These are phyloP conservation scores for Flaveria brownii DNA, from an alignment of 129 eudicot genomes.

Conservation along the genomic window DNA sequence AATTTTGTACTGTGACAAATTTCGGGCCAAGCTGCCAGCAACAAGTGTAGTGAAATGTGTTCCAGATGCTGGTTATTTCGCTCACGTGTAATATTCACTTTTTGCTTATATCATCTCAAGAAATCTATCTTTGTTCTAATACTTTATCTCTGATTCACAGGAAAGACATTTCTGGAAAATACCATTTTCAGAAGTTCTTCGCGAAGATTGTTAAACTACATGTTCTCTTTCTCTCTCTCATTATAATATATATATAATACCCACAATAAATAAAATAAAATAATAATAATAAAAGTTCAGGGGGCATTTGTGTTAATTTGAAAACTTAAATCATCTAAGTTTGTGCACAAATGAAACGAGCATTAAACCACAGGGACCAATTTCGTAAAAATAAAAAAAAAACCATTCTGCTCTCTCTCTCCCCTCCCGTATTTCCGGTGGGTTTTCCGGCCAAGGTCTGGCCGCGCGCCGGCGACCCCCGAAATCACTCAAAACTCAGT, in stretches of 20 bases:
- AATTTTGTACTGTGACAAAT: slow-evolving; percentile 44
- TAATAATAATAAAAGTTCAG: no score
- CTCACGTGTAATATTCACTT: slow-evolving; percentile 40
- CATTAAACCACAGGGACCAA: no score
- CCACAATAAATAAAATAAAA: no score
- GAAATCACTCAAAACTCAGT: no score
- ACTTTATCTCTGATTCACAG: slow-evolving; percentile 23
- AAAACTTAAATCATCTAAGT: no score
- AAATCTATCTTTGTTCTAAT: neutral
- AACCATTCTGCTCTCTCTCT: no score
- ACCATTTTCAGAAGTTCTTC: slow-evolving; percentile 42
- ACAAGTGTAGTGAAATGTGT: slow-evolving; percentile 44
- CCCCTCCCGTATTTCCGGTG: no score
- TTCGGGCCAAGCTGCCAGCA: slow-evolving; percentile 37
- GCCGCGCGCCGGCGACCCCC: no score
- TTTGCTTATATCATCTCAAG: neutral
- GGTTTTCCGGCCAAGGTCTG: no score
- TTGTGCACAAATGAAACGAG: no score
- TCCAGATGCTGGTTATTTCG: slow-evolving; percentile 49
- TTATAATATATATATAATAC: neutral
- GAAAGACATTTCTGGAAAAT: slow-evolving; percentile 46
- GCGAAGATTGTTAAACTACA: slow-evolving; percentile 44
- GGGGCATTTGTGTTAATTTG: no score
- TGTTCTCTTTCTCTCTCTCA: slow-evolving; percentile 25
- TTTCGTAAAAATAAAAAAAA: no score